Percentiles rank a stretch among this genome's conserved stretches.
These are phyloP conservation scores for Dryas drummondii DNA, from an alignment of 306 rosid species.

Conservation along the genomic window DNA sequence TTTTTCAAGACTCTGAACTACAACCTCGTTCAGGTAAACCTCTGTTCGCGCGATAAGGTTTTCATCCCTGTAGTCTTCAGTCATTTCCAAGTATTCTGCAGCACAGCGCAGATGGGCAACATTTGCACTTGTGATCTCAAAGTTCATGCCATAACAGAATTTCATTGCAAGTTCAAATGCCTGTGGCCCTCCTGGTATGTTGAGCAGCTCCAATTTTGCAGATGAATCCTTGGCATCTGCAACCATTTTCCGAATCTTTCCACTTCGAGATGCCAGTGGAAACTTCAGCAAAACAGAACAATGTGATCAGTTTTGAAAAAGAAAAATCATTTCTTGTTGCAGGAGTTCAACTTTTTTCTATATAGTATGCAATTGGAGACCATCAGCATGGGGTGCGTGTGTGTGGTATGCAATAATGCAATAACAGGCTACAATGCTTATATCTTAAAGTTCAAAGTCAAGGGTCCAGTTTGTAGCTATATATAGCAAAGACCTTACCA, in stretches of 20 bases:
- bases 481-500: neutral
- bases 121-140: slow-evolving; percentile 67
- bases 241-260: slow-evolving; percentile 85
- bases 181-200: slow-evolving; percentile 75
- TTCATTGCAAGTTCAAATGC: slow-evolving; percentile 86
- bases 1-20: slow-evolving; percentile 57
- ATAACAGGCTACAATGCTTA: neutral
- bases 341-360: no score
- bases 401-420: neutral
- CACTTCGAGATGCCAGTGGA: slow-evolving; percentile 79
- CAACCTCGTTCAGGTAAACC: slow-evolving; percentile 61
- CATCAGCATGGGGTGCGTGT: no score
- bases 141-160: slow-evolving; percentile 83
- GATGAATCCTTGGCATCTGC: slow-evolving; percentile 54
- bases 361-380: no score
- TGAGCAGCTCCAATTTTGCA: slow-evolving; percentile 60
- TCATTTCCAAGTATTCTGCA: slow-evolving; percentile 81
- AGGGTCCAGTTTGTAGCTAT: neutral
- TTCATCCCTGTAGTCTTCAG: slow-evolving; percentile 68
- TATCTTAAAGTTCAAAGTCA: neutral
- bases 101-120: slow-evolving; percentile 74
- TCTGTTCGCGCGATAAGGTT: slow-evolving; percentile 66
- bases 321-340: no score
- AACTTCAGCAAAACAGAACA: slow-evolving; percentile 47
- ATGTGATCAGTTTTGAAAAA: neutral